Percentiles rank a stretch among this genome's conserved stretches.
Conservation (phyloP, 495 filamentous ascomycete species). For the Venustampulla echinocandica region DNA sequence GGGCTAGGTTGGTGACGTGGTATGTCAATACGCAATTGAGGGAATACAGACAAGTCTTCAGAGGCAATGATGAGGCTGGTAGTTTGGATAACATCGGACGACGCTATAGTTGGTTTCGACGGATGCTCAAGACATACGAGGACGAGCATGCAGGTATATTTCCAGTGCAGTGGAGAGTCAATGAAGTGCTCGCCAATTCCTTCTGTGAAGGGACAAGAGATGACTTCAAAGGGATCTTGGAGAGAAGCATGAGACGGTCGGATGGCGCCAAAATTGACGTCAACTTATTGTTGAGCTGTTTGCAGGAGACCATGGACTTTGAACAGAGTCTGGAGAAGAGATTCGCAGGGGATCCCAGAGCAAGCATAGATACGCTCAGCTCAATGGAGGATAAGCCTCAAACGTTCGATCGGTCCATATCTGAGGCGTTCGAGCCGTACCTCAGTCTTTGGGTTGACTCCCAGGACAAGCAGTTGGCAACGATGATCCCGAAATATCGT, state of each 20-base stretch:
- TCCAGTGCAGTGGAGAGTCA: slow-evolving; percentile 78
- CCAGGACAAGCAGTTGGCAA: slow-evolving; percentile 81
- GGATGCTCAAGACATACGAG: slow-evolving; percentile 93
- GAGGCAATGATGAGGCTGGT: slow-evolving; percentile 90
- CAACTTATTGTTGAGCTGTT: slow-evolving; percentile 78
- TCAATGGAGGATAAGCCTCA: slow-evolving; percentile 69
- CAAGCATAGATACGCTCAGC: slow-evolving; percentile 86
- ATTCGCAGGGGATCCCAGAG: slow-evolving; percentile 60
- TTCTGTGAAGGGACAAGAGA: slow-evolving; percentile 94
- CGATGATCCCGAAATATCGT: slow-evolving; percentile 83
- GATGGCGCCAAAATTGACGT: slow-evolving; percentile 85
- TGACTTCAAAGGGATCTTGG: slow-evolving; percentile 88
- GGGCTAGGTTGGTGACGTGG: slow-evolving; percentile 79
- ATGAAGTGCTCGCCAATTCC: slow-evolving; percentile 81
- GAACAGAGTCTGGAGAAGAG: slow-evolving; percentile 83
- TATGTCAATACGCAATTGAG: slow-evolving; percentile 96
- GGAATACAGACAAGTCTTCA: slow-evolving; percentile 90
- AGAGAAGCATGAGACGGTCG: slow-evolving; percentile 66
- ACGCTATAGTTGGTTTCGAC: slow-evolving; percentile 91
- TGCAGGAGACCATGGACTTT: slow-evolving; percentile 96
- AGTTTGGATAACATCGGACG: slow-evolving; percentile 95
- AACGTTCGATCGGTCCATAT: slow-evolving; percentile 85
- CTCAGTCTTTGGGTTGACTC: slow-evolving; percentile 94
- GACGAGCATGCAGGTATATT: slow-evolving; percentile 88
- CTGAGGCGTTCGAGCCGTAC: slow-evolving; percentile 95